Percentiles rank a stretch among this genome's conserved stretches.
Conservation (phyloP, 495 filamentous ascomycete species). For the Venustampulla echinocandica region DNA sequence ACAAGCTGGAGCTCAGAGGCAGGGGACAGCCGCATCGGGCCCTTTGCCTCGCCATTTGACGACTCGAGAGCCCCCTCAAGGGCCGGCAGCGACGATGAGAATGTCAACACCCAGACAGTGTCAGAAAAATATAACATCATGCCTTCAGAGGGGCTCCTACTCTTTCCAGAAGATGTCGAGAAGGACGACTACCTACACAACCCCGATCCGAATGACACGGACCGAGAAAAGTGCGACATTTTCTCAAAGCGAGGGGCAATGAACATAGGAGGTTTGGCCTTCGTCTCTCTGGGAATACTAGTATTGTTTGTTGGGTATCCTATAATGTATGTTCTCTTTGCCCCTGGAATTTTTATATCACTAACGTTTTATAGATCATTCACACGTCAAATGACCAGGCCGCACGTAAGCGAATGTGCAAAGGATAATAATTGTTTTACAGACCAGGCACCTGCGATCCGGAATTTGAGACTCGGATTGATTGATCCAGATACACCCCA, state of each 20-base stretch:
- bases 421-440: conserved; percentile 48
- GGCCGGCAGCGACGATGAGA: conserved; percentile 55
- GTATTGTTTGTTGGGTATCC: conserved; percentile 67
- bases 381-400: background rate
- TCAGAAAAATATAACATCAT: conserved; percentile 72
- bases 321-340: conserved; percentile 46
- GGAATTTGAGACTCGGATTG: conserved; percentile 50
- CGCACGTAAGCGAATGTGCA: background rate
- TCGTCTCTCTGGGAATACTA: conserved; percentile 56
- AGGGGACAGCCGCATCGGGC: conserved; percentile 39
- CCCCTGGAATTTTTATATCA: background rate
- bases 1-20: conserved; percentile 54
- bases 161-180: conserved; percentile 71
- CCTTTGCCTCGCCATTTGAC: conserved; percentile 43
- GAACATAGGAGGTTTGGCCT: conserved; percentile 56
- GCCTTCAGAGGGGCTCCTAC: conserved; percentile 58
- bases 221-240: conserved; percentile 55
- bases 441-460: conserved; percentile 45
- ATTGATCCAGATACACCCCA: conserved; percentile 68
- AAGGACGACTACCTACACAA: conserved; percentile 73
- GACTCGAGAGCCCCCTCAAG: conserved; percentile 55
- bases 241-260: conserved; percentile 56
- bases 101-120: conserved; percentile 68
- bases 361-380: conserved; percentile 14
- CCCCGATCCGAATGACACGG: conserved; percentile 56